phyloP scores from a whole-genome alignment of 768 basidiomycete genomes.

The Tricholoma hemisulphureum region DNA sequence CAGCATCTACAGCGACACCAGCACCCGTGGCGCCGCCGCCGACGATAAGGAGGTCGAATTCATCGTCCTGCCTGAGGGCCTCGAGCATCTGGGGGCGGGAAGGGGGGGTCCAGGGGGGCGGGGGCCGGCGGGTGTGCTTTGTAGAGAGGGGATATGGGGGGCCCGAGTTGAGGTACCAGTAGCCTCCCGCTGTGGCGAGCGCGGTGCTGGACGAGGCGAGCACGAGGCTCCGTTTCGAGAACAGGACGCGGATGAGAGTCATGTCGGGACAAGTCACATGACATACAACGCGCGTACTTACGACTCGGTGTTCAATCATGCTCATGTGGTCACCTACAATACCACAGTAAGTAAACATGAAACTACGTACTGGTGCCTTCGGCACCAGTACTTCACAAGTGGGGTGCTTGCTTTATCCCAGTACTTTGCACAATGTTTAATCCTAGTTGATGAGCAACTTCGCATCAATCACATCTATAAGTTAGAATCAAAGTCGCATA shows the following conservation, averaged over 20 bases:
- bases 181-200: conserved; percentile 55
- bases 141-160: conserved; percentile 65
- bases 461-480: no score
- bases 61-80: conserved; percentile 47
- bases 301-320: no score
- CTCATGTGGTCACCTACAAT: no score
- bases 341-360: no score
- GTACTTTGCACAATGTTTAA: no score
- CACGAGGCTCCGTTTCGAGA: conserved; percentile 57
- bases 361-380: no score
- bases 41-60: conserved; percentile 80
- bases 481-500: no score
- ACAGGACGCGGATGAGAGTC: conserved; percentile 39
- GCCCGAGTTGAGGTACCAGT: conserved; percentile 73
- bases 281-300: no score
- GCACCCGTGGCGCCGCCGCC: conserved; percentile 97
- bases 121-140: conserved; percentile 65
- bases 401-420: no score
- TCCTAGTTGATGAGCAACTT: no score
- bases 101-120: conserved; percentile 78
- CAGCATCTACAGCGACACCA: conserved; percentile 95
- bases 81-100: conserved; percentile 63
- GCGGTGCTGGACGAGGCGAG: conserved; percentile 52
- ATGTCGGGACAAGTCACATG: no score
- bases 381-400: no score